Evolutionary conservation across 2,329 filamentous ascomycete genomes (phyloP).

Genomic region (Fusarium tjaetaba): DNA sequence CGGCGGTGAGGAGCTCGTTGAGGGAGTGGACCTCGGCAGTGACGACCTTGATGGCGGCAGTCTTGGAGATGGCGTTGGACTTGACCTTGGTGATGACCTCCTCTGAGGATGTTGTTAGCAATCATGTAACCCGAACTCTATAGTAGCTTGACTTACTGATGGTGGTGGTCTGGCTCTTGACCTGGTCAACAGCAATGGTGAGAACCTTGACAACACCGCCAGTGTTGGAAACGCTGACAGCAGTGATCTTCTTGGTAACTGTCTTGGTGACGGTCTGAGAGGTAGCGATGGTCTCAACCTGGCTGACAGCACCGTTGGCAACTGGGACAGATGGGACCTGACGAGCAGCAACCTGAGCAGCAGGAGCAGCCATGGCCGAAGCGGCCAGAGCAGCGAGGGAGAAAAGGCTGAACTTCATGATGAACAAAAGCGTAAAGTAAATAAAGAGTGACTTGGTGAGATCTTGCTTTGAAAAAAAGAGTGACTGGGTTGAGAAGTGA

Average conservation of each 20-base stretch:
- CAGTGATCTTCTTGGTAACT: conserved; percentile 21
- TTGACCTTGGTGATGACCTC: conserved; percentile 11
- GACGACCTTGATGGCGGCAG: conserved; percentile 6
- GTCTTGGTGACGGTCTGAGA: conserved; percentile 21
- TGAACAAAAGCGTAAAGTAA: background rate
- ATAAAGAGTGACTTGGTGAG: conserved; percentile 27
- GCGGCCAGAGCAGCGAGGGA: conserved; percentile 14
- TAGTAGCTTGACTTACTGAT: background rate
- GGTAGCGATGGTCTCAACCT: background rate
- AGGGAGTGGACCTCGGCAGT: background rate
- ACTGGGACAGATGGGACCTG: background rate
- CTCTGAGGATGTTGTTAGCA: background rate
- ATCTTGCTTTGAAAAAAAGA: conserved; percentile 7
- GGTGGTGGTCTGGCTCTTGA: conserved; percentile 6
- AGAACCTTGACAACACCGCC: conserved; percentile 22
- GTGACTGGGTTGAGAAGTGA: conserved; percentile 14
- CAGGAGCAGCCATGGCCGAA: conserved; percentile 11
- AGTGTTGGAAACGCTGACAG: conserved; percentile 5
- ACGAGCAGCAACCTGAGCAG: background rate
- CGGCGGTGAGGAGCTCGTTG: conserved; percentile 13
- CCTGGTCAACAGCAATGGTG: conserved; percentile 14
- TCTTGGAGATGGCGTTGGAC: conserved; percentile 8
- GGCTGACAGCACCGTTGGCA: background rate
- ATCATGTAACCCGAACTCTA: accelerated
- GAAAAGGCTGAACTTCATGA: conserved; percentile 26